Evolutionary conservation across 2,329 filamentous ascomycete genomes (phyloP).

Genomic region (Fusarium sp.): DNA sequence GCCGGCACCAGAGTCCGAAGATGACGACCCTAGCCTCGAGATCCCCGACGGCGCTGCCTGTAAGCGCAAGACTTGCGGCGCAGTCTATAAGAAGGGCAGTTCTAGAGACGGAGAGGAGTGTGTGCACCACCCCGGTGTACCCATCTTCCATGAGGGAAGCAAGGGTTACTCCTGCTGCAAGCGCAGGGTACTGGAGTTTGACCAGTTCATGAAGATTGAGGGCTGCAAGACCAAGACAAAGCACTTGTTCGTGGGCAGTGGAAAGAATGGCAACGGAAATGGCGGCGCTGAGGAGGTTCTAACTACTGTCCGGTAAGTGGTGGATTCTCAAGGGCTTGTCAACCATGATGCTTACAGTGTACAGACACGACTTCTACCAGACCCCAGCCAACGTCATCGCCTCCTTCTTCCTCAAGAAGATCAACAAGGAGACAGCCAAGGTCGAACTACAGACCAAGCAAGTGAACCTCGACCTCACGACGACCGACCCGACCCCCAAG

Average conservation of each 20-base stretch:
- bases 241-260: slow-evolving; percentile 88
- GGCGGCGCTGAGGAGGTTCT: slow-evolving; percentile 75
- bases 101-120: slow-evolving; percentile 80
- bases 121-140: slow-evolving; percentile 87
- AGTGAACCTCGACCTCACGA: slow-evolving; percentile 85
- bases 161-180: slow-evolving; percentile 99
- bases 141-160: slow-evolving; percentile 97
- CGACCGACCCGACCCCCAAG: slow-evolving; percentile 81
- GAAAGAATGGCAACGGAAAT: slow-evolving; percentile 68
- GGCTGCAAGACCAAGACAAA: slow-evolving; percentile 85
- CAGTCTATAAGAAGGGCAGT: slow-evolving; percentile 70
- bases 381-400: slow-evolving; percentile 87
- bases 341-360: slow-evolving; percentile 11
- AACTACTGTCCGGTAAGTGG: slow-evolving; percentile 77
- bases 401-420: slow-evolving; percentile 96
- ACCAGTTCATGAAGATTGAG: slow-evolving; percentile 96
- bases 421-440: slow-evolving; percentile 82
- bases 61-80: slow-evolving; percentile 80
- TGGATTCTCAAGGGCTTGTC: not conserved
- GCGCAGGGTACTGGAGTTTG: slow-evolving; percentile 92
- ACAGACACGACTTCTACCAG: slow-evolving; percentile 89
- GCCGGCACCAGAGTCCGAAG: slow-evolving; percentile 81
- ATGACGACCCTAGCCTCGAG: slow-evolving; percentile 81
- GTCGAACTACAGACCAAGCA: slow-evolving; percentile 74
- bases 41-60: slow-evolving; percentile 82